phyloP scores from a whole-genome alignment of 225 moss, liverwort and hornwort genomes.

The Takakia lepidozioides region DNA sequence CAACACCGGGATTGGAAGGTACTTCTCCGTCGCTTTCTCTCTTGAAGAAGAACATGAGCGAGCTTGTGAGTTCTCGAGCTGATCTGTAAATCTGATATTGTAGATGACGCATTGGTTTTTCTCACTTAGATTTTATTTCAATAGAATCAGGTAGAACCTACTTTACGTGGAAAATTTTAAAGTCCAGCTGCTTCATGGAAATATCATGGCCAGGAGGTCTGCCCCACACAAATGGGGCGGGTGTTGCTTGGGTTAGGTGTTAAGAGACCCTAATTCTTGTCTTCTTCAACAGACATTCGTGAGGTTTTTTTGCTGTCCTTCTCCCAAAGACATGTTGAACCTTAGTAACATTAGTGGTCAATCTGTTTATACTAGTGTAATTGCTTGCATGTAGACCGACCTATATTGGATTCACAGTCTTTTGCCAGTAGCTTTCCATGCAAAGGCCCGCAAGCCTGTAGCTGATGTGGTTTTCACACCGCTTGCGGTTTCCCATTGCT shows the following conservation, averaged over 20 bases:
- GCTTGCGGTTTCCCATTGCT: no score
- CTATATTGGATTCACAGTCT: no score
- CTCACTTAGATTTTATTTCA: neutral
- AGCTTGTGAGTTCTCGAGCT: neutral
- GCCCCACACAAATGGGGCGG: neutral
- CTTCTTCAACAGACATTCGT: slow-evolving; percentile 67
- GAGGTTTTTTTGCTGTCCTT: slow-evolving; percentile 25
- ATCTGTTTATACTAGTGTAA: neutral
- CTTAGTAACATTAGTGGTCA: neutral
- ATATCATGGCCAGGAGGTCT: neutral
- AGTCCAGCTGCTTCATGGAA: neutral
- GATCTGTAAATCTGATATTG: neutral
- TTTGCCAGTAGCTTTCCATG: no score
- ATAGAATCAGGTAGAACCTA: neutral
- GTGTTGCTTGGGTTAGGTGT: neutral
- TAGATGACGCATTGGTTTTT: no score
- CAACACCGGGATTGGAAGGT: no score
- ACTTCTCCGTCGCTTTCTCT: neutral
- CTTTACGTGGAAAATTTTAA: no score
- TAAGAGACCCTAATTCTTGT: neutral
- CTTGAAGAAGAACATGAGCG: neutral
- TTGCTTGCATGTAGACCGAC: slow-evolving; percentile 3
- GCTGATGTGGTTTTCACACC: no score
- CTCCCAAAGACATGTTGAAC: neutral
- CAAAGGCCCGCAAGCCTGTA: no score